Conservation (phyloP, 129 eudicot species). For the Tanacetum coccineum region DNA sequence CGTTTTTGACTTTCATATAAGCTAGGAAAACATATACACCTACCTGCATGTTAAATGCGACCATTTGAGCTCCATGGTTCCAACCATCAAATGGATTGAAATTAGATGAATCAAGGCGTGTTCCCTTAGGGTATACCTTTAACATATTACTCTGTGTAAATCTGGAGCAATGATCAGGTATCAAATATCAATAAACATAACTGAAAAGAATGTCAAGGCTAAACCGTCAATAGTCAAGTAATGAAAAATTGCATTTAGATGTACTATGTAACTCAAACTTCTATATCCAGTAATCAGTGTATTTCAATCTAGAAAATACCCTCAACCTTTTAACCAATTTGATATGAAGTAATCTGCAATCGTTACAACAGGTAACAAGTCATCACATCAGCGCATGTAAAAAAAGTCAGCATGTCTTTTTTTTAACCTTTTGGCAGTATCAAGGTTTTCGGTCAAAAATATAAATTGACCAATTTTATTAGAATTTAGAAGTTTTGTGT, state of each 20-base stretch:
- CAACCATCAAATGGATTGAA: conserved; percentile 51
- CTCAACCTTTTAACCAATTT: too few relatives aligned
- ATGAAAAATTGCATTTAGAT: not conserved
- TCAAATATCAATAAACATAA: conserved; percentile 11
- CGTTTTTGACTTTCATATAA: not conserved
- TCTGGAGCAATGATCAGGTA: conserved; percentile 18
- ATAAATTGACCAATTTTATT: not conserved
- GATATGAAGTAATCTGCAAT: too few relatives aligned
- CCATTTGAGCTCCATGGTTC: conserved; percentile 62
- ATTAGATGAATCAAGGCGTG: conserved; percentile 50
- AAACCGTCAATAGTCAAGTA: not conserved
- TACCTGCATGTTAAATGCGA: conserved; percentile 56
- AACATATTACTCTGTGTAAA: conserved; percentile 52
- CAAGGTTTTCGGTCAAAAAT: too few relatives aligned
- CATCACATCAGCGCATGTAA: too few relatives aligned
- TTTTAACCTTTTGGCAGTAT: too few relatives aligned
- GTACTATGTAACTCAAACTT: too few relatives aligned
- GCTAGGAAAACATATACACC: conserved; percentile 1
- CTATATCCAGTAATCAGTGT: too few relatives aligned
- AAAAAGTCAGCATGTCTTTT: too few relatives aligned
- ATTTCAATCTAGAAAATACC: too few relatives aligned
- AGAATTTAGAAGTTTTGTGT: not conserved
- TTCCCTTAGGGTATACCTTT: conserved; percentile 62
- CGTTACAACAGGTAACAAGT: too few relatives aligned
- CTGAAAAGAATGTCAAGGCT: not conserved